phyloP scores from a whole-genome alignment of 371 early-diverging fungal genomes.

The Parasitella parasitica region DNA sequence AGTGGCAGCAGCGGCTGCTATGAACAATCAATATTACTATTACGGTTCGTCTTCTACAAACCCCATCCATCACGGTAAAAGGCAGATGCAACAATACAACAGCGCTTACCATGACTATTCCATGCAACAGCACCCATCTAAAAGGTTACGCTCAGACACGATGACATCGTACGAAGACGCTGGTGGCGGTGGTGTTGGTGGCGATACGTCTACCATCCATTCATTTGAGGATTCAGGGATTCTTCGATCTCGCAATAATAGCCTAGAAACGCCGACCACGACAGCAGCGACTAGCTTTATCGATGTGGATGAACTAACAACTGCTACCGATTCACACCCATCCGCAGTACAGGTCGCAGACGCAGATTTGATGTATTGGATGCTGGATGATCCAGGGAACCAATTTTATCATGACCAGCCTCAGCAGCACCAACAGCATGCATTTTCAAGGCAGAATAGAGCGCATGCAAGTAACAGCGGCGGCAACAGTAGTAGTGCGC shows the following conservation, averaged over 20 bases:
- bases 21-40: not conserved
- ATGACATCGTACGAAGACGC: not conserved
- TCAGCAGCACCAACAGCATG: not conserved
- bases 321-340: not conserved
- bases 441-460: not conserved
- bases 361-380: slow-evolving; percentile 3
- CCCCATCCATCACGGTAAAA: not conserved
- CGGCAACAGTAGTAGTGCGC: not conserved
- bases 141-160: slow-evolving; percentile 1
- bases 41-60: not conserved
- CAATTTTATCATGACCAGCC: not conserved
- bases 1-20: not conserved
- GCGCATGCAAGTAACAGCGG: not conserved
- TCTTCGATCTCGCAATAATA: not conserved
- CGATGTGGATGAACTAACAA: not conserved
- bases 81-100: not conserved
- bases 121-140: not conserved
- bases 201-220: not conserved
- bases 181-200: not conserved
- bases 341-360: not conserved
- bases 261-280: not conserved
- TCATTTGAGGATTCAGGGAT: not conserved
- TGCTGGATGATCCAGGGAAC: not conserved
- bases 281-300: not conserved
- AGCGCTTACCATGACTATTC: not conserved